A percentile compares a stretch with the other conserved stretches of the same genome.
Conservation (phyloP, 352 stramenopile genomes). For the Phytophthora sp. region DNA sequence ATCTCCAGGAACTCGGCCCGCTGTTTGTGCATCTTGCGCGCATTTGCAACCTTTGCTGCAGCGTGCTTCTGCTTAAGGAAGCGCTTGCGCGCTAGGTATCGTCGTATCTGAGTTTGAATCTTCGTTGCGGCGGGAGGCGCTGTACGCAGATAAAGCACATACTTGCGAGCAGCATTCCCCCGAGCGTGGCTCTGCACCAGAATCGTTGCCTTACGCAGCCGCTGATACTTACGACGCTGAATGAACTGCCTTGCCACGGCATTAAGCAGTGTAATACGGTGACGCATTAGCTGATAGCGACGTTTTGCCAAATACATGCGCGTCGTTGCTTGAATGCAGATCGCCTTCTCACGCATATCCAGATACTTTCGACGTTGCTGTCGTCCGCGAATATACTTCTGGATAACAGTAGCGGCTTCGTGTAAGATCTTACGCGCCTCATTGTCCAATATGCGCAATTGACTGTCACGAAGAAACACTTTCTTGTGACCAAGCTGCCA, state of each 20-base stretch:
- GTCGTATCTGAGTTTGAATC: slow-evolving; percentile 76
- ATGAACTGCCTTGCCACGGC: slow-evolving; percentile 76
- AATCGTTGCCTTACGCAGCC: slow-evolving; percentile 68
- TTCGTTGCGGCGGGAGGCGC: slow-evolving; percentile 77
- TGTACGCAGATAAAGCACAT: slow-evolving; percentile 76
- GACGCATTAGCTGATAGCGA: slow-evolving; percentile 56
- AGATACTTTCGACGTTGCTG: slow-evolving; percentile 76
- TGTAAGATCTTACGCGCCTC: slow-evolving; percentile 88
- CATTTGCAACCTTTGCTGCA: slow-evolving; percentile 75
- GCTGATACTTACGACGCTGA: slow-evolving; percentile 71
- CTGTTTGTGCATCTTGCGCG: slow-evolving; percentile 69
- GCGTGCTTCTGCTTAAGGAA: slow-evolving; percentile 75
- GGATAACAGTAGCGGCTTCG: slow-evolving; percentile 74
- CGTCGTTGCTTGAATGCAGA: slow-evolving; percentile 68
- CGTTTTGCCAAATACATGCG: slow-evolving; percentile 74
- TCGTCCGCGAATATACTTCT: slow-evolving; percentile 77
- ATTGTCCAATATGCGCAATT: slow-evolving; percentile 84
- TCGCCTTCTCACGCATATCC: slow-evolving; percentile 58
- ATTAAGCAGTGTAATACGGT: slow-evolving; percentile 72
- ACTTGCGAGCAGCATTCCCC: slow-evolving; percentile 72
- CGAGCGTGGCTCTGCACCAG: slow-evolving; percentile 75
- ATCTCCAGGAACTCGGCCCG: slow-evolving; percentile 71
- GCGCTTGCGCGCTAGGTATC: slow-evolving; percentile 68
- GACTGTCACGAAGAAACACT: slow-evolving; percentile 87
- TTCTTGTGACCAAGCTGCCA: slow-evolving; percentile 91